phyloP scores from a whole-genome alignment of 139 green algal species.

The Gonium pectorale region DNA sequence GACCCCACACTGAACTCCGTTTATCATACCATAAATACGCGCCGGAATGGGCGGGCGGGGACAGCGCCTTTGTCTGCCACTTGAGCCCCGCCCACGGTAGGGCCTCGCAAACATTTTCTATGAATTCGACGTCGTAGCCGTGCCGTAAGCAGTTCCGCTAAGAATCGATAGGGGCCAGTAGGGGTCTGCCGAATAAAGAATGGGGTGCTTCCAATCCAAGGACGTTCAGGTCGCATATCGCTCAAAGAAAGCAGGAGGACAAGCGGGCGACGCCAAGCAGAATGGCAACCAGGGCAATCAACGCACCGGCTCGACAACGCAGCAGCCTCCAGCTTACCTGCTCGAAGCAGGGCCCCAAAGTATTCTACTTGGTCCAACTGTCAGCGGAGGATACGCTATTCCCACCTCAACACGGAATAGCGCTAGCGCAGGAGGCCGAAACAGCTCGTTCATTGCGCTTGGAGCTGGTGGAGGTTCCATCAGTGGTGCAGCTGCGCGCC shows the following conservation, averaged over 20 bases:
- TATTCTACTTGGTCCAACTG: neutral
- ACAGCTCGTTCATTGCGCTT: conserved; percentile 26
- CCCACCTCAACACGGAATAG: neutral
- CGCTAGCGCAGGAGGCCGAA: neutral
- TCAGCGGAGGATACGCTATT: conserved; percentile 20
- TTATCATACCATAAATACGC: too few species aligned
- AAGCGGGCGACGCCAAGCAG: neutral
- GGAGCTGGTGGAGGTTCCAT: conserved; percentile 7
- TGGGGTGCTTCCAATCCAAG: conserved; percentile 37
- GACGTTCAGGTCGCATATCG: conserved; percentile 18
- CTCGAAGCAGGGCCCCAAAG: conserved; percentile 24
- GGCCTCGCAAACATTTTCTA: too few species aligned
- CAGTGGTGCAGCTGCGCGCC: neutral
- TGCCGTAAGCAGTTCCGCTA: too few species aligned
- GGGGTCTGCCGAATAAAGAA: too few species aligned
- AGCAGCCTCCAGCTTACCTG: conserved; percentile 18
- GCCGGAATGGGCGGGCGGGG: too few species aligned
- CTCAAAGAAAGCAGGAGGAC: neutral
- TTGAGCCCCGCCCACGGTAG: too few species aligned
- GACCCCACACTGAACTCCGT: too few species aligned
- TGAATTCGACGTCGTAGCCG: too few species aligned
- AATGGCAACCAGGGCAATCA: conserved; percentile 9
- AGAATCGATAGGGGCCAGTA: too few species aligned
- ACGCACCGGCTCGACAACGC: neutral
- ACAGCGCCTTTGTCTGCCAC: too few species aligned